phyloP scores from a whole-genome alignment of 2,329 filamentous ascomycete genomes.

The Aspergillus japonicus region DNA sequence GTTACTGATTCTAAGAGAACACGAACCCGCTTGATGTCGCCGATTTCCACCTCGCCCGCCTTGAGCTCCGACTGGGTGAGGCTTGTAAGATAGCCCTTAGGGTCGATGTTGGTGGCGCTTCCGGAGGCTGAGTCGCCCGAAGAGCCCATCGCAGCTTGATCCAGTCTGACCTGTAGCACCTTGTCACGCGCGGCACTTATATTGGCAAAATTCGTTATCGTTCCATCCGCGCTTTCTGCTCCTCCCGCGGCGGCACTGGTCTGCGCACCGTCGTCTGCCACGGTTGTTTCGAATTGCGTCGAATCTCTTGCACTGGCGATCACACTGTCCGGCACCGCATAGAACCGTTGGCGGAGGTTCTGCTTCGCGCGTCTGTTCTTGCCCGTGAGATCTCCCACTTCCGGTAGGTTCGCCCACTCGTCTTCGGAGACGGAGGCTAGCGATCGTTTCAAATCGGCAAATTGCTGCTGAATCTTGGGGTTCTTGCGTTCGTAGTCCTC shows the following conservation, averaged over 20 bases:
- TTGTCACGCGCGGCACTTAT: conserved; percentile 96
- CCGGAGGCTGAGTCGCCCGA: conserved; percentile 69
- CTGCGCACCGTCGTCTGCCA: conserved; percentile 73
- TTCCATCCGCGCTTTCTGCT: conserved; percentile 66
- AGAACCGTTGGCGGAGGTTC: conserved; percentile 80
- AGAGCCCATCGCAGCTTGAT: conserved; percentile 76
- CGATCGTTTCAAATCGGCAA: conserved; percentile 90
- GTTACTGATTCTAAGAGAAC: conserved; percentile 94
- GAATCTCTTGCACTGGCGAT: conserved; percentile 80
- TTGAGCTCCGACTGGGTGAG: conserved; percentile 77
- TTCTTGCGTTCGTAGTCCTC: conserved; percentile 97
- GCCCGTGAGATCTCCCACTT: conserved; percentile 93
- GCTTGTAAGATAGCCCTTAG: conserved; percentile 92
- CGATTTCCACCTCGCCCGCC: conserved; percentile 78
- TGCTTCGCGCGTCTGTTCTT: conserved; percentile 86
- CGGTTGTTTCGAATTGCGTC: conserved; percentile 79
- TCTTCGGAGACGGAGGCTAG: conserved; percentile 87
- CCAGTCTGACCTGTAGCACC: conserved; percentile 88
- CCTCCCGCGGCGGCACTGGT: conserved; percentile 43
- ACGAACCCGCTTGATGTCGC: conserved; percentile 91
- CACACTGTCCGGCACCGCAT: conserved; percentile 95
- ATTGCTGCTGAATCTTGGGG: conserved; percentile 97
- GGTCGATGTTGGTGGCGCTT: conserved; percentile 86
- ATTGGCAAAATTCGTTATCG: conserved; percentile 96
- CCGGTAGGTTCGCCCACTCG: conserved; percentile 92